Percentiles rank a stretch among this genome's conserved stretches.
These are phyloP conservation scores for Lodderomyces orthopsilosis DNA, from an alignment of 1,139 yeast genomes.

Conservation along the genomic window DNA sequence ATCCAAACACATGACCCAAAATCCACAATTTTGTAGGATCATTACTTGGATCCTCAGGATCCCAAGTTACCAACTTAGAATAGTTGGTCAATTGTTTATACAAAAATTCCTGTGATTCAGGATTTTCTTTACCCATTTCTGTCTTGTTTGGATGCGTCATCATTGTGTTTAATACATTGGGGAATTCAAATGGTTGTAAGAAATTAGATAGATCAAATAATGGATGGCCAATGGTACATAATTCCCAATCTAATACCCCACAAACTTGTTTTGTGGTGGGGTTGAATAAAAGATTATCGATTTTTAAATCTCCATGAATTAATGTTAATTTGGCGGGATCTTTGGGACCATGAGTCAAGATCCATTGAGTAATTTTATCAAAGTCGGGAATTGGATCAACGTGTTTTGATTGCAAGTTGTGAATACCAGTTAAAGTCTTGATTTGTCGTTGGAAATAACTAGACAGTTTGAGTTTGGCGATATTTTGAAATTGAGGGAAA, in stretches of 20 bases:
- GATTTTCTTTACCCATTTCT: conserved; percentile 35
- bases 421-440: conserved; percentile 46
- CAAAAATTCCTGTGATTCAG: conserved; percentile 25
- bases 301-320: conserved; percentile 69
- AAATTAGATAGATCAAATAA: conserved; percentile 62
- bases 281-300: conserved; percentile 60
- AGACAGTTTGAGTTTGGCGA: conserved; percentile 21
- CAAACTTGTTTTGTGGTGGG: conserved; percentile 47
- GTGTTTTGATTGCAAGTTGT: conserved; percentile 47
- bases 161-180: conserved; percentile 31
- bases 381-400: conserved; percentile 55
- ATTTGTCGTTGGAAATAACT: conserved; percentile 58
- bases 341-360: conserved; percentile 39
- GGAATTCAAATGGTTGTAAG: conserved; percentile 55
- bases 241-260: conserved; percentile 68
- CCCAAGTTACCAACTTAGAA: conserved; percentile 25
- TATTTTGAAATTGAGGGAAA: conserved; percentile 44
- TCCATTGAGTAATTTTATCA: conserved; percentile 42
- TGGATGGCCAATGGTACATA: conserved; percentile 68
- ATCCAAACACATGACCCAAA: conserved; percentile 59
- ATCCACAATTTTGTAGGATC: conserved; percentile 49
- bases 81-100: conserved; percentile 24
- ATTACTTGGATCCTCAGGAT: conserved; percentile 26
- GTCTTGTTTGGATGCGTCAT: conserved; percentile 31
- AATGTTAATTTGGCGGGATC: conserved; percentile 49